These are phyloP conservation scores for Uronychia binucleata DNA, from an alignment of 73 alveolate species.

Conservation along the genomic window DNA sequence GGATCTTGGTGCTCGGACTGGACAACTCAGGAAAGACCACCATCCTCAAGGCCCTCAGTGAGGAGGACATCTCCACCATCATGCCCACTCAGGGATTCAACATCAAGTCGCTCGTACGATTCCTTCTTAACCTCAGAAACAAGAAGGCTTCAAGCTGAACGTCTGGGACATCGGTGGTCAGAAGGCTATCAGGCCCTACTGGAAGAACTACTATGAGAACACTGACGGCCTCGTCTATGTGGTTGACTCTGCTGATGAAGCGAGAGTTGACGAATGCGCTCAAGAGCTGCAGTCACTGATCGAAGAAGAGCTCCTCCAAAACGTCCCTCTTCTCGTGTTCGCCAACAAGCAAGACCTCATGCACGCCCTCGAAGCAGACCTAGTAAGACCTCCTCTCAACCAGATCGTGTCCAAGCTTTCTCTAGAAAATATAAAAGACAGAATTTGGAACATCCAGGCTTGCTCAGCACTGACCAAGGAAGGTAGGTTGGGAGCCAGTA, in stretches of 20 bases:
- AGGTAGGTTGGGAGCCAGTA: conserved; percentile 55
- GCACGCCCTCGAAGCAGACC: conserved; percentile 98
- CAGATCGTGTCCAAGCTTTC: conserved; percentile 86
- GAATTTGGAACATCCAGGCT: conserved; percentile 99
- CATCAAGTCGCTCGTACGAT: conserved; percentile 55
- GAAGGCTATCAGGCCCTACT: conserved; percentile 89
- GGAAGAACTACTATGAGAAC: conserved; percentile 76
- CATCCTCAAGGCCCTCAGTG: conserved; percentile 94
- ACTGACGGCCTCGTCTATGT: conserved; percentile 86
- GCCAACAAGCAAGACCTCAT: conserved; percentile 93
- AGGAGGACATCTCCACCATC: conserved; percentile 92
- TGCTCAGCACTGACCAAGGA: conserved; percentile 95
- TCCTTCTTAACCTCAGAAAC: conserved; percentile 28
- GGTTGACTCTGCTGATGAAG: conserved; percentile 78
- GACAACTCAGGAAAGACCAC: conserved; percentile 99
- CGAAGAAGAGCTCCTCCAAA: conserved; percentile 81
- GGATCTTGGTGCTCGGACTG: conserved; percentile 96
- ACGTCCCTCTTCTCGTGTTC: conserved; percentile 89
- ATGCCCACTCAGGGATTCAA: conserved; percentile 87
- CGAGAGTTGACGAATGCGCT: conserved; percentile 68
- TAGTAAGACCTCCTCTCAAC: conserved; percentile 42
- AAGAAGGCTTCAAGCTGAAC: conserved; percentile 98
- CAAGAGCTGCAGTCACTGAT: conserved; percentile 54
- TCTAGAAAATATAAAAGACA: conserved; percentile 86
- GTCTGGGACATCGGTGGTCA: conserved; percentile 99